phyloP scores from a whole-genome alignment of 352 stramenopile species.

The Thraustotheca clavata region DNA sequence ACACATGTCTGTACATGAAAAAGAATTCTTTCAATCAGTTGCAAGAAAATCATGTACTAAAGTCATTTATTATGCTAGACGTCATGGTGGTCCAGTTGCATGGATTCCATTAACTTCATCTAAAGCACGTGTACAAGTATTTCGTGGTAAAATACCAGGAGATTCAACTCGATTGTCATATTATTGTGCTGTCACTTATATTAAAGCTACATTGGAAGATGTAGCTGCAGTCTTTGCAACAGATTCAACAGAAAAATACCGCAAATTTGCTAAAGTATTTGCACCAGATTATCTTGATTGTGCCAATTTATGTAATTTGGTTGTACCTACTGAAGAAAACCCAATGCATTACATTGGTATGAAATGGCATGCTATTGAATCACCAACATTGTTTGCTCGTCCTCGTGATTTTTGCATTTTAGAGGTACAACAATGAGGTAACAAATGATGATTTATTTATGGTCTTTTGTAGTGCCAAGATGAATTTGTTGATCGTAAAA shows the following conservation, averaged over 20 bases:
- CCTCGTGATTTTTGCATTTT: slow-evolving; percentile 63
- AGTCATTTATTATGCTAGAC: slow-evolving; percentile 75
- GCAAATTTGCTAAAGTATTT: slow-evolving; percentile 18
- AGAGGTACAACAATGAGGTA: too few relatives aligned
- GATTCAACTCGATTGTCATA: slow-evolving; percentile 1
- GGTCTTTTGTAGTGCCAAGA: slow-evolving; percentile 42
- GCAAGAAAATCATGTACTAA: slow-evolving; percentile 48
- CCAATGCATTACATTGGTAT: slow-evolving; percentile 72
- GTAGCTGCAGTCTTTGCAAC: slow-evolving; percentile 74
- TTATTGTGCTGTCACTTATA: slow-evolving; percentile 53
- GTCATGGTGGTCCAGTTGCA: slow-evolving; percentile 53
- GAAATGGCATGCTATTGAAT: slow-evolving; percentile 50
- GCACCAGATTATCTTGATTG: slow-evolving; percentile 57
- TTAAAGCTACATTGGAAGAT: slow-evolving; percentile 70
- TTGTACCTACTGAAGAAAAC: slow-evolving; percentile 49
- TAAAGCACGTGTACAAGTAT: slow-evolving; percentile 51
- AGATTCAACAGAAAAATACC: slow-evolving; percentile 56
- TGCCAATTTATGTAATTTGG: slow-evolving; percentile 60
- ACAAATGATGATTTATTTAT: background rate
- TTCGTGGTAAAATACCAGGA: slow-evolving; percentile 33
- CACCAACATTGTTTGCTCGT: slow-evolving; percentile 52
- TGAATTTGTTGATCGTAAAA: slow-evolving; percentile 68
- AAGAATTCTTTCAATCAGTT: slow-evolving; percentile 20
- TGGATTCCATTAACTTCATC: slow-evolving; percentile 68
- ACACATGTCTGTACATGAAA: slow-evolving; percentile 4